Evolutionary conservation across 441 rosid species (phyloP).

Genomic region (Macaranga tanarius): DNA sequence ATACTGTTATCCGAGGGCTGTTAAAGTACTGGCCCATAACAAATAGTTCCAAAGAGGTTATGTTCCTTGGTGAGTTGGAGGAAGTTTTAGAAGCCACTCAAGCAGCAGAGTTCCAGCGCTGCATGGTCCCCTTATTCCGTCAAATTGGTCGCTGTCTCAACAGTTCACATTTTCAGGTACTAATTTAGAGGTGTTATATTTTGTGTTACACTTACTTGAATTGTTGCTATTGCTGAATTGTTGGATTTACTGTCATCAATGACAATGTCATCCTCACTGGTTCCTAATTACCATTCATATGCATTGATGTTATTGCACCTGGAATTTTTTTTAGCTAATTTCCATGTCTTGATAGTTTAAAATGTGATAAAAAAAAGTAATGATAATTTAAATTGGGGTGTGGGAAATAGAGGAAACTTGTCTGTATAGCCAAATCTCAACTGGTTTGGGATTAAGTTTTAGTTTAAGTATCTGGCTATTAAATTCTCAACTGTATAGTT

Average conservation of each 20-base stretch:
- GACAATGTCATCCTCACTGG: neutral
- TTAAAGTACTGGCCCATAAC: constrained; percentile 82
- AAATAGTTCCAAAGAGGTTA: constrained; percentile 70
- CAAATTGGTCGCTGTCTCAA: constrained; percentile 69
- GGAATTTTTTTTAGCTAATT: neutral
- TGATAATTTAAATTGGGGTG: neutral
- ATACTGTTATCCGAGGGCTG: constrained; percentile 74
- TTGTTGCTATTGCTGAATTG: constrained; percentile 1
- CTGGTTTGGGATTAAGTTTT: neutral
- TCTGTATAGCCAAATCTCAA: neutral
- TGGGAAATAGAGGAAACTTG: neutral
- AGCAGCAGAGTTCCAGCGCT: constrained; percentile 77
- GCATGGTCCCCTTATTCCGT: constrained; percentile 74
- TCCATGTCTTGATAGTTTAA: neutral
- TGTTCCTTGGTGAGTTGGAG: constrained; percentile 88
- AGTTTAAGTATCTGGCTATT: neutral
- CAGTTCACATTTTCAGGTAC: constrained; percentile 88
- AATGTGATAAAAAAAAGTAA: neutral
- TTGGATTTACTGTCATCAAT: neutral
- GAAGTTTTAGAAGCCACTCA: constrained; percentile 88
- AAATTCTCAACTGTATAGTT: neutral
- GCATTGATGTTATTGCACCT: neutral
- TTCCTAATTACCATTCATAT: neutral
- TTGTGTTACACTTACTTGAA: neutral
- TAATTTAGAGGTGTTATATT: constrained; percentile 10